A percentile compares a stretch with the other conserved stretches of the same genome.
phyloP scores from a whole-genome alignment of 139 green algal genomes.

The Chlamydomonas applanata region DNA sequence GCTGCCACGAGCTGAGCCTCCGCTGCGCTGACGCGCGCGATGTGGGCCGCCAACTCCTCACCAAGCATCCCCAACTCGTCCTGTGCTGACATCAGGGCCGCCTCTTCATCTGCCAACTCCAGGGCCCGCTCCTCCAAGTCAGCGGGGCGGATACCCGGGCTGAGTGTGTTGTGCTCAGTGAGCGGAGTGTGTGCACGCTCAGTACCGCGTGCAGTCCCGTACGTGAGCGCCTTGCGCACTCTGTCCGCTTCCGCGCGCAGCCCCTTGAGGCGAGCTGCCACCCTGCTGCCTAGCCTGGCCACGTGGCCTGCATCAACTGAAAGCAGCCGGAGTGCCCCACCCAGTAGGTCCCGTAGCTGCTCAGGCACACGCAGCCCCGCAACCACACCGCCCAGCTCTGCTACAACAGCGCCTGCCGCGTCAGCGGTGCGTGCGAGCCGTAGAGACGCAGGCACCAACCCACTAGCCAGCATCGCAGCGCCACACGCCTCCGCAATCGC shows the following conservation, averaged over 20 bases:
- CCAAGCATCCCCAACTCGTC: background rate
- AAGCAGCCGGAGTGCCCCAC: background rate
- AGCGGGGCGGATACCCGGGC: background rate
- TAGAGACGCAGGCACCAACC: background rate
- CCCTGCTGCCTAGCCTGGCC: background rate
- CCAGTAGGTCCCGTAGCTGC: background rate
- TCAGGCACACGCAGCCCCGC: background rate
- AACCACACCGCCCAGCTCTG: background rate
- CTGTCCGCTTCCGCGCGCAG: background rate
- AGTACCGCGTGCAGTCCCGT: background rate
- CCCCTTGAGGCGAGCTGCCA: background rate
- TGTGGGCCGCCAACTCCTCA: background rate
- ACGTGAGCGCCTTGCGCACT: background rate
- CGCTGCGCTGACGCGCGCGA: background rate
- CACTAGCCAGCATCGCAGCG: background rate
- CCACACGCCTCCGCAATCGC: background rate
- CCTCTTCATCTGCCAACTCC: background rate
- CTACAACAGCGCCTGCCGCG: background rate
- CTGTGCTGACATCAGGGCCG: background rate
- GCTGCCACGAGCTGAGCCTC: no score
- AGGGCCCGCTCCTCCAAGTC: background rate
- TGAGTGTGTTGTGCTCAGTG: background rate
- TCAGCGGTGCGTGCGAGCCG: background rate
- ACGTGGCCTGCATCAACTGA: background rate
- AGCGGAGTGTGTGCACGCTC: background rate